Conservation (phyloP, 2,329 filamentous ascomycete genomes). For the Cyanodermella asteris region DNA sequence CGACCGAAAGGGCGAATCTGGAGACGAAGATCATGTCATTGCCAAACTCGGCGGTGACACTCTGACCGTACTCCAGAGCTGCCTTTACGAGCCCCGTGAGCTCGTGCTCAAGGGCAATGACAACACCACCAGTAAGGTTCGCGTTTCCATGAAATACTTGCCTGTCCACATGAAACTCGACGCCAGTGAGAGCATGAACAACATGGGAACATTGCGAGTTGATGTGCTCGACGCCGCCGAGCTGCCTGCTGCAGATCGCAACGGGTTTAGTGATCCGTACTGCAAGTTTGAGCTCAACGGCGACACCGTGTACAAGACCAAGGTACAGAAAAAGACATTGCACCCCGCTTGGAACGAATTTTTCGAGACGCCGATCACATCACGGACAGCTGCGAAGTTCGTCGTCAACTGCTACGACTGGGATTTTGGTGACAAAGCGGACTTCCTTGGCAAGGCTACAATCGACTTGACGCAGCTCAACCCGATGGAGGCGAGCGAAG, state of each 20-base stretch:
- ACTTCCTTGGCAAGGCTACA: conserved; percentile 56
- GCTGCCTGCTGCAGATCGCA: conserved; percentile 82
- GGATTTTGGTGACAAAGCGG: conserved; percentile 89
- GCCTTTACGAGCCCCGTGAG: conserved; percentile 72
- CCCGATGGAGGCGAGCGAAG: conserved; percentile 62
- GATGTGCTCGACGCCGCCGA: conserved; percentile 71
- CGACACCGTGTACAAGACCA: conserved; percentile 82
- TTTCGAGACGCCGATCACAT: conserved; percentile 67
- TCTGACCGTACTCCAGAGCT: conserved; percentile 67
- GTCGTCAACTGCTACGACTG: conserved; percentile 74
- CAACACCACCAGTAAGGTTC: conserved; percentile 56
- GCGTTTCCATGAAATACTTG: conserved; percentile 83
- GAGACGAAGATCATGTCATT: conserved; percentile 50
- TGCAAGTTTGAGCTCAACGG: conserved; percentile 85
- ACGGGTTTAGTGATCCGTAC: conserved; percentile 93
- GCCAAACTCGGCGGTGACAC: conserved; percentile 72
- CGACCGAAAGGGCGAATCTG: conserved; percentile 46
- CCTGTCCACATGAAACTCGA: conserved; percentile 88
- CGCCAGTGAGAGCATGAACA: conserved; percentile 93
- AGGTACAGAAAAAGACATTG: conserved; percentile 89
- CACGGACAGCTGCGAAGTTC: conserved; percentile 68
- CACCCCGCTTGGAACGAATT: conserved; percentile 90
- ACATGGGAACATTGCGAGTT: conserved; percentile 88
- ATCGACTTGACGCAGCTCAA: conserved; percentile 65
- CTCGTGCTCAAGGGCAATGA: conserved; percentile 60